phyloP scores from a whole-genome alignment of 2,329 filamentous ascomycete genomes.

The Aspergillus brasiliensis region DNA sequence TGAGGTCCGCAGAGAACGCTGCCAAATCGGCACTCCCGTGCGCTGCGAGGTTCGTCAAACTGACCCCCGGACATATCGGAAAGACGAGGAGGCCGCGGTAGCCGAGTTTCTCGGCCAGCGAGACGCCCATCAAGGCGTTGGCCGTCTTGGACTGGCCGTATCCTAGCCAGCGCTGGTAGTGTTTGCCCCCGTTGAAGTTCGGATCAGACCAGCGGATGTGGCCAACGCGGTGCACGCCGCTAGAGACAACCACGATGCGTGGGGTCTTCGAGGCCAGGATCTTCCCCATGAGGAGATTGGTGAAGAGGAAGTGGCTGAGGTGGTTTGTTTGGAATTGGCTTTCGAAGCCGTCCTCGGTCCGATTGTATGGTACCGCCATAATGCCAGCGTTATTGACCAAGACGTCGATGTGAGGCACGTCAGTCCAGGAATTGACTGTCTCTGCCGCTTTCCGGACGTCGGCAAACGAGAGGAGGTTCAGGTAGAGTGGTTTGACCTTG shows the following conservation, averaged over 20 bases:
- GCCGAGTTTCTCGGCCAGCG: constrained; percentile 34
- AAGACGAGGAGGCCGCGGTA: constrained; percentile 24
- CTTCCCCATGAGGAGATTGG: constrained; percentile 43
- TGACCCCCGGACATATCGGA: constrained; percentile 32
- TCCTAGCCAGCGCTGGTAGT: constrained; percentile 41
- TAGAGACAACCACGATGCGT: constrained; percentile 28
- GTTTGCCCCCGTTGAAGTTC: constrained; percentile 42
- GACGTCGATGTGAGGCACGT: too few species aligned
- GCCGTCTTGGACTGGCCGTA: too few species aligned
- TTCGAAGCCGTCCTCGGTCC: constrained; percentile 42
- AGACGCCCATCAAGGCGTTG: too few species aligned
- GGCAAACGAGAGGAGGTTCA: too few species aligned
- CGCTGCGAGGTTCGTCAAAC: constrained; percentile 28
- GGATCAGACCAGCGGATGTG: constrained; percentile 46
- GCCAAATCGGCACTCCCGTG: constrained; percentile 12
- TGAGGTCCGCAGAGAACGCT: too few species aligned
- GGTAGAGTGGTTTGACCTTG: too few species aligned
- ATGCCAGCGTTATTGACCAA: too few species aligned
- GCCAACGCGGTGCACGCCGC: constrained; percentile 50
- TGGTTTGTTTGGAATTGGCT: constrained; percentile 43
- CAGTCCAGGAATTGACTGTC: too few species aligned
- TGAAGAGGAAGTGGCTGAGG: constrained; percentile 44
- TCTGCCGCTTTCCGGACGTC: too few species aligned
- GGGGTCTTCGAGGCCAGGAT: constrained; percentile 23
- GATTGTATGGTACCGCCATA: constrained; percentile 34